Percentiles rank a stretch among this genome's conserved stretches.
phyloP scores from a whole-genome alignment of 371 early-diverging fungal genomes.

The Ordospora colligata region DNA sequence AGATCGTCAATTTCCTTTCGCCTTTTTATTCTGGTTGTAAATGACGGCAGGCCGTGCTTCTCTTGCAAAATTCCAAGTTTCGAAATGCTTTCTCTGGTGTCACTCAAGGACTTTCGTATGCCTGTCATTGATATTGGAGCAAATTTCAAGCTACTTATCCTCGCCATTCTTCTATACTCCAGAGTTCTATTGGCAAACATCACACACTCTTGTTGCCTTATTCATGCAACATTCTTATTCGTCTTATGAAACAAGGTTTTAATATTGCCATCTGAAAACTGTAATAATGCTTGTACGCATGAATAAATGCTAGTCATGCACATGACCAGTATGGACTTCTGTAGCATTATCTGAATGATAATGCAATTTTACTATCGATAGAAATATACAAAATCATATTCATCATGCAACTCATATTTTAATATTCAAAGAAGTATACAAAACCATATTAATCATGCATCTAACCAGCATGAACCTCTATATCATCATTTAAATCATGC shows the following conservation, averaged over 20 bases:
- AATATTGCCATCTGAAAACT: background rate
- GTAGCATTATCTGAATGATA: background rate
- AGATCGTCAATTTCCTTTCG: constrained; percentile 27
- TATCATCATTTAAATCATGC: background rate
- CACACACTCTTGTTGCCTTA: background rate
- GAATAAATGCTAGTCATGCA: background rate
- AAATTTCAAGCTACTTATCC: background rate
- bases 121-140: background rate
- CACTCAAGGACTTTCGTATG: background rate
- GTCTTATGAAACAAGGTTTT: constrained; percentile 11
- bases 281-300: too few relatives aligned
- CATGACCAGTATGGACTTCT: background rate
- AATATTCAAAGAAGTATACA: too few relatives aligned
- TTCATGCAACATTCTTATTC: background rate
- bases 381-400: too few relatives aligned
- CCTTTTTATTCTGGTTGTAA: constrained; percentile 14
- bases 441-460: background rate
- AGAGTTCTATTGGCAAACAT: constrained; percentile 30
- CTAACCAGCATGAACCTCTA: background rate
- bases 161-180: constrained; percentile 5
- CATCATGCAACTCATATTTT: too few relatives aligned
- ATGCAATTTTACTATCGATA: too few relatives aligned
- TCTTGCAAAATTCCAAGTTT: constrained; percentile 23
- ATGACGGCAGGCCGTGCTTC: constrained; percentile 35
- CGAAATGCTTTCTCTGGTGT: background rate